Percentiles rank a stretch among this genome's conserved stretches.
These are phyloP conservation scores for Solanum okadae DNA, from an alignment of 257 asterid genomes.

Conservation along the genomic window DNA sequence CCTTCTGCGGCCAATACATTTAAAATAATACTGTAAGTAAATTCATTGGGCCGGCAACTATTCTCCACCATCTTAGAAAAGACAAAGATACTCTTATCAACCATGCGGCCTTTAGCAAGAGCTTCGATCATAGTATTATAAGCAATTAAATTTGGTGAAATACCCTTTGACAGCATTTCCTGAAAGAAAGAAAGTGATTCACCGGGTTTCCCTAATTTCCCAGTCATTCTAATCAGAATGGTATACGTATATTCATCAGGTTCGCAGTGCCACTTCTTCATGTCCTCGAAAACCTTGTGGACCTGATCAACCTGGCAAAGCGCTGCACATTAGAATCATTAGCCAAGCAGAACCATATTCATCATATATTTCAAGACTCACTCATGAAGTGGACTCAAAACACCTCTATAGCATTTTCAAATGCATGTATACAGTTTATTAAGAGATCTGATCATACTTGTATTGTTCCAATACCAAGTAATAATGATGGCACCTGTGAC, in stretches of 20 bases:
- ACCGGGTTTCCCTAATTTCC: conserved; percentile 52
- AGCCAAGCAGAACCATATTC: conserved; percentile 7
- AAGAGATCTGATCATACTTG: neutral
- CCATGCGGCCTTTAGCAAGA: conserved; percentile 54
- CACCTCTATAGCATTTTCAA: neutral
- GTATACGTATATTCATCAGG: conserved; percentile 88
- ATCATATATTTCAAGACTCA: neutral
- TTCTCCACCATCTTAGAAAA: conserved; percentile 82
- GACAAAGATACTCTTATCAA: conserved; percentile 48
- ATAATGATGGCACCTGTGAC: neutral
- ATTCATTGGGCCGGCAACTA: conserved; percentile 85
- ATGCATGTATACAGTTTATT: neutral
- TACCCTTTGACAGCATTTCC: conserved; percentile 71
- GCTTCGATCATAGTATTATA: conserved; percentile 81
- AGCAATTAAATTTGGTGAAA: conserved; percentile 66
- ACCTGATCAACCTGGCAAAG: conserved; percentile 77
- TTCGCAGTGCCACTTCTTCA: conserved; percentile 69
- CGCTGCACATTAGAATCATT: conserved; percentile 66
- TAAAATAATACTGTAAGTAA: conserved; percentile 67
- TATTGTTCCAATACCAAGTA: neutral
- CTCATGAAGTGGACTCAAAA: neutral
- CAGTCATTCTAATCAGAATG: conserved; percentile 70
- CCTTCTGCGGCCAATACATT: conserved; percentile 60
- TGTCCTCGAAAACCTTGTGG: conserved; percentile 55
- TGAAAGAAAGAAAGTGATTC: conserved; percentile 63